A percentile compares a stretch with the other conserved stretches of the same genome.
Conservation (phyloP, 805 yeast species). For the Barnettozyma californica region DNA sequence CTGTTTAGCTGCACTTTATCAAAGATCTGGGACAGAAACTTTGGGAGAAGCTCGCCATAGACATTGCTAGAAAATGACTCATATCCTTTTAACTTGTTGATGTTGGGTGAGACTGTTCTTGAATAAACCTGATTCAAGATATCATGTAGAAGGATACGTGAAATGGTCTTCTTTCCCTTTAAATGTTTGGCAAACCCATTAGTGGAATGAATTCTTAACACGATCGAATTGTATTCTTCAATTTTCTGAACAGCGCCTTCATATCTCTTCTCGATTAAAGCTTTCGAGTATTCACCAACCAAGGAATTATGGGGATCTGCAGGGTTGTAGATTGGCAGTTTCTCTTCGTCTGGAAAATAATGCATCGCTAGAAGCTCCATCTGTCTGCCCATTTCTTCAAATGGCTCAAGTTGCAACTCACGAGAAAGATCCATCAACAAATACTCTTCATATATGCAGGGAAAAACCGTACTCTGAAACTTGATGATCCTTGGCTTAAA, state of each 20-base stretch:
- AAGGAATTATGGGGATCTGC: slow-evolving; percentile 32
- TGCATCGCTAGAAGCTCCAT: slow-evolving; percentile 38
- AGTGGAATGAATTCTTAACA: slow-evolving; percentile 30
- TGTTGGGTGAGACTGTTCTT: slow-evolving; percentile 73
- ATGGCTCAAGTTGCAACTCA: slow-evolving; percentile 55
- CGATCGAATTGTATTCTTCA: slow-evolving; percentile 38
- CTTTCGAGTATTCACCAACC: slow-evolving; percentile 33
- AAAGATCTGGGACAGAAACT: slow-evolving; percentile 64
- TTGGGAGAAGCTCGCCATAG: slow-evolving; percentile 85
- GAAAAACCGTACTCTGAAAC: slow-evolving; percentile 31
- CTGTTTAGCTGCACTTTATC: slow-evolving; percentile 49
- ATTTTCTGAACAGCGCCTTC: slow-evolving; percentile 30
- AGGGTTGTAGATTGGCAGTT: slow-evolving; percentile 30
- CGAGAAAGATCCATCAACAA: slow-evolving; percentile 41
- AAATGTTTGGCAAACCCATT: slow-evolving; percentile 30
- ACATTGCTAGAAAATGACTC: slow-evolving; percentile 87
- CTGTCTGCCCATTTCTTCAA: slow-evolving; percentile 51
- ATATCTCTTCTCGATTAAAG: slow-evolving; percentile 28
- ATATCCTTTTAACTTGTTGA: slow-evolving; percentile 57
- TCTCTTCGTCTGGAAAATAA: slow-evolving; percentile 36
- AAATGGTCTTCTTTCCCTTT: slow-evolving; percentile 28
- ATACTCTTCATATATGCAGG: slow-evolving; percentile 46
- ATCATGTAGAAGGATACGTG: slow-evolving; percentile 52
- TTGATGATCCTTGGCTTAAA: slow-evolving; percentile 23
- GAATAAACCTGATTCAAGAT: slow-evolving; percentile 67